Percentiles rank a stretch among this genome's conserved stretches.
Evolutionary conservation across 371 early-diverging fungal genomes (phyloP).

Genomic region (Blastocladiella emersonii): DNA sequence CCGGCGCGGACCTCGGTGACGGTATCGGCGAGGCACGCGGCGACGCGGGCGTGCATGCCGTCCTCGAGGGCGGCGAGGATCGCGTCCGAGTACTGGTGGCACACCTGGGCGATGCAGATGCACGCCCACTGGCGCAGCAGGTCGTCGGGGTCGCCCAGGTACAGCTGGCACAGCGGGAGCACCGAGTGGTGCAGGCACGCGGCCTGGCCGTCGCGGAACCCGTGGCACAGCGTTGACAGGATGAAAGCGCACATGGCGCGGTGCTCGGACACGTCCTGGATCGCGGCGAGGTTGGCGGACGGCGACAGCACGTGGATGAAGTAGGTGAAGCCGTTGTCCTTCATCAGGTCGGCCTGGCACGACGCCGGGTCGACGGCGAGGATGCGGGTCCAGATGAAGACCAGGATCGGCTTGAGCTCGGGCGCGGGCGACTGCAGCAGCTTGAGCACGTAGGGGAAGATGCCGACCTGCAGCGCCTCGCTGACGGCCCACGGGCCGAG

Average conservation of each 20-base stretch:
- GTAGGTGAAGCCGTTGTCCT: conserved; percentile 82
- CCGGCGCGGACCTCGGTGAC: conserved; percentile 77
- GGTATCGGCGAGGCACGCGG: conserved; percentile 40
- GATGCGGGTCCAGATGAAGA: conserved; percentile 93
- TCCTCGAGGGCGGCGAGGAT: conserved; percentile 51
- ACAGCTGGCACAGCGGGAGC: conserved; percentile 48
- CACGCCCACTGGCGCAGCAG: conserved; percentile 82
- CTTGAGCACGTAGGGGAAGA: conserved; percentile 91
- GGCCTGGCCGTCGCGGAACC: conserved; percentile 63
- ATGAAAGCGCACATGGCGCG: conserved; percentile 86
- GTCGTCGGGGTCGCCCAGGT: conserved; percentile 62
- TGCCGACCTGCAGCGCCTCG: conserved; percentile 84
- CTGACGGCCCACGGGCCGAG: conserved; percentile 91
- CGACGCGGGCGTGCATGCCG: conserved; percentile 51
- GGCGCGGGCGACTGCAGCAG: conserved; percentile 86
- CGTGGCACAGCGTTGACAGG: conserved; percentile 73
- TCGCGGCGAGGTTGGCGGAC: conserved; percentile 50
- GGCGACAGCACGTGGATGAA: conserved; percentile 76
- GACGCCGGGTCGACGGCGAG: conserved; percentile 71
- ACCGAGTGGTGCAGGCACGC: conserved; percentile 63
- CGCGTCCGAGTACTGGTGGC: conserved; percentile 64
- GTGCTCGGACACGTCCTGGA: conserved; percentile 66
- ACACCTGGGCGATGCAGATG: conserved; percentile 70
- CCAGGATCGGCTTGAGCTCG: conserved; percentile 82
- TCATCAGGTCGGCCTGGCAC: conserved; percentile 78